Evolutionary conservation across 805 yeast species (phyloP), one percentile per base, ranked within the genome.

Genomic region (Saturnispora mendoncae): DNA sequence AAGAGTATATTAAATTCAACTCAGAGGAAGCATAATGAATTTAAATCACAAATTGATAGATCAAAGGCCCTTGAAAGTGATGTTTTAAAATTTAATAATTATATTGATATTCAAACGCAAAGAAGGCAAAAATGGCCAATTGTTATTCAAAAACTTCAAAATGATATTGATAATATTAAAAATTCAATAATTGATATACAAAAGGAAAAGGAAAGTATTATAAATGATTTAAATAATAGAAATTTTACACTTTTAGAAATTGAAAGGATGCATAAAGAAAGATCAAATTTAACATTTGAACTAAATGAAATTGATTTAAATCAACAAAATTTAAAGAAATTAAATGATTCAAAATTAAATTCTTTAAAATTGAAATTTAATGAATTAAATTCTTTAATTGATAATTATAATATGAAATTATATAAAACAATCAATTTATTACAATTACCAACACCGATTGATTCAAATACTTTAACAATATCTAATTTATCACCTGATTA

Each of bases 51-150:
- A 19, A 70, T 71, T 43, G 74, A 72, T 52, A 78, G 80, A 54
- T 60, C 76, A 4, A 67, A 66, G 46, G 83, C 85, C 1, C 63
- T 86, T 42, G 82, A 80, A 48, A 74, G 74, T 46, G 95, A 86
- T 57, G 66, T 81, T 33, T 64, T 65, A 33, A 81, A 82, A 57
- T 82, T 84, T 52, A 71, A 74, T 51, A 80, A 77, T n/a, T 84
- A 81, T 54, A 76, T 83, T 40, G 75, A 75, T 33, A 68, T 75
- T 6, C 78, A 83, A 74, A 74, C 77, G 50, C 64, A 65, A n/a
- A 68, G 84, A 46, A 80, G 78, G 49, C 49, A 57, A 12, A 78
- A 76, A 54, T 83, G 95, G 92, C 67, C 71, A 2, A 49, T 59
- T 14, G 72, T 76, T 33, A 55, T 85, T 37, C 64, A 68, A n/a